Evolutionary conservation across 2,329 filamentous ascomycete species (phyloP), one percentile per base, ranked within the genome.

Genomic region (Ascochyta koolunga): DNA sequence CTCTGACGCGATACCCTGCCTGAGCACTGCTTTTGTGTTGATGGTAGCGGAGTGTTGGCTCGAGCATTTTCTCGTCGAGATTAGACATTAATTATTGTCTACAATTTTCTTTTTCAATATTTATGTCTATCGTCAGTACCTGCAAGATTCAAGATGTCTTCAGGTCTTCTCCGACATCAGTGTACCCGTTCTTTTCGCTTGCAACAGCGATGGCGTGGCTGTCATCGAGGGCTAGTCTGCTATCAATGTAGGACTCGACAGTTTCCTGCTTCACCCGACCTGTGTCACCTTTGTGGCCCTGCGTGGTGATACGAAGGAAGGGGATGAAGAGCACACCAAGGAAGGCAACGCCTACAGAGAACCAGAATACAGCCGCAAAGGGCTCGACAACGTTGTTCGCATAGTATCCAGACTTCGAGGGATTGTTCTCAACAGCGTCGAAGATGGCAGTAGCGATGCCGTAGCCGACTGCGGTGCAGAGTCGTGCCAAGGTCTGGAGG

Each of bases 401-500:
- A 48, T 80, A 78, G 44, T 82, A 77, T 0, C 69, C 74, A 6
- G 68, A 69, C 15, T 65, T 59, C 0, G 64, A 58, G 2, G 74
- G 73, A 5, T 54, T 63, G 5, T 66, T 62, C 39, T 72, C 51
- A 15, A 69, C 75, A 0, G 79, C 80, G 58, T 80, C 82, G 62
- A 82, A 87, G 7, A 87, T 77, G 0, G 86, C 85, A 0, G 86
- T 88, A 3, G 84, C 80, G 42, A 89, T 80, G 1, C 85, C 85
- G 48, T 88, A 80, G 3, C 84, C 83, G 1, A 87, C 74, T 0
- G 86, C 86, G 44, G 80, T 79, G 42, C 81, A 82, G 3, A 89
- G 76, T 50, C 86, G 82, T 36, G 84, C 83, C 19, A 87, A 78
- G 2, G 87, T 89, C 68, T 89, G 87, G 64, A 89, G 86, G 35